These are phyloP conservation scores for Neurospora tetrasperma DNA, from an alignment of 495 filamentous ascomycete species.

Conservation along the genomic window DNA sequence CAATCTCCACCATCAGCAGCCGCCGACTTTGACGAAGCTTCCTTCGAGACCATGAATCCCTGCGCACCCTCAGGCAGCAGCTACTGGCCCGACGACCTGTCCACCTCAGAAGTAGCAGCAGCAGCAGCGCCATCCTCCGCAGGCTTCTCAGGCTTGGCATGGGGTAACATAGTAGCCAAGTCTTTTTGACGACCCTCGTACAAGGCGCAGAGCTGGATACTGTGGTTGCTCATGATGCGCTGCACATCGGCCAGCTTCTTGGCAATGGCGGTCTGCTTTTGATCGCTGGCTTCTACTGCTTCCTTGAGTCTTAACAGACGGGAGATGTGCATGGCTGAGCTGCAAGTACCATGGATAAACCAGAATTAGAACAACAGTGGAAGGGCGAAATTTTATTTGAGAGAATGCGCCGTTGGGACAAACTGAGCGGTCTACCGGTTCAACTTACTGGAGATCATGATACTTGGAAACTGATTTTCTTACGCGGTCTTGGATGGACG, in stretches of 20 bases:
- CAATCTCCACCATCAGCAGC: neutral
- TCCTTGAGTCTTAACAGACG: slow-evolving; percentile 8
- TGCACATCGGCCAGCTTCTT: slow-evolving; percentile 15
- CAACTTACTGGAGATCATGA: slow-evolving; percentile 10
- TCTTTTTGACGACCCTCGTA: slow-evolving; percentile 17
- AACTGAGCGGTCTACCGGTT: neutral
- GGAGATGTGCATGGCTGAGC: neutral
- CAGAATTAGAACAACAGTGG: neutral
- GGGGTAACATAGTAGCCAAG: slow-evolving; percentile 1
- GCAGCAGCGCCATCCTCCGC: neutral
- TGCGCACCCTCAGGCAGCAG: neutral
- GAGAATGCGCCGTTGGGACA: neutral
- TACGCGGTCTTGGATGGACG: slow-evolving; percentile 10
- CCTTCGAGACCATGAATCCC: neutral
- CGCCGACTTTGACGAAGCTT: neutral
- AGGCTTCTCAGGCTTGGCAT: neutral
- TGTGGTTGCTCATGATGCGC: slow-evolving; percentile 14
- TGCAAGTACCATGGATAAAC: neutral
- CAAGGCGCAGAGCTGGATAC: slow-evolving; percentile 14
- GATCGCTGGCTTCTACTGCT: slow-evolving; percentile 17
- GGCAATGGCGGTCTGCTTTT: slow-evolving; percentile 9
- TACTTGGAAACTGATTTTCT: slow-evolving; percentile 14
- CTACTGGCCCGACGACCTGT: neutral
- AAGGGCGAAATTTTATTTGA: neutral
- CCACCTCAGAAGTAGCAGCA: neutral